These are phyloP conservation scores for Wickerhamomyces strasburgensis DNA, from an alignment of 805 yeast species.

Conservation along the genomic window DNA sequence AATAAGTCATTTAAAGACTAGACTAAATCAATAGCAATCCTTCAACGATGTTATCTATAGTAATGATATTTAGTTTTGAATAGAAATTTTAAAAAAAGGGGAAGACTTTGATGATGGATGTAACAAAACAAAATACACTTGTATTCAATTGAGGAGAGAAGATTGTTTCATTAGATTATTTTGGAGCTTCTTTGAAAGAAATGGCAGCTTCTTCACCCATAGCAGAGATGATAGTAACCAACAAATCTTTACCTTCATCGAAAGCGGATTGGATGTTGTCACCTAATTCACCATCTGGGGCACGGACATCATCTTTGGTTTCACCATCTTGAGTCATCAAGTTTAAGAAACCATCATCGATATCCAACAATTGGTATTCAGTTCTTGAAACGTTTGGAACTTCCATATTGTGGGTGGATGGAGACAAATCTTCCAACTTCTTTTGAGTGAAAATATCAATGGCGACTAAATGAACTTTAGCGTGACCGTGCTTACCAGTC, in stretches of 20 bases:
- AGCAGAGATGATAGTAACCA: slow-evolving; percentile 94
- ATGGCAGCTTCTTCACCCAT: slow-evolving; percentile 99
- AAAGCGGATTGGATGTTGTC: slow-evolving; percentile 86
- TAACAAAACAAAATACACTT: no score
- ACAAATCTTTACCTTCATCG: slow-evolving; percentile 97
- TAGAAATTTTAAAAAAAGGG: no score
- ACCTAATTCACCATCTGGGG: slow-evolving; percentile 98
- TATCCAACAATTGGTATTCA: slow-evolving; percentile 95
- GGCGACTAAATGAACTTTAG: slow-evolving; percentile 99
- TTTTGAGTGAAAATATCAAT: slow-evolving; percentile 98
- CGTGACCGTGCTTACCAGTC: slow-evolving; percentile 99
- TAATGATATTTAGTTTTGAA: no score
- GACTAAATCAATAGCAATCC: no score
- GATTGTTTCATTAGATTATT: slow-evolving; percentile 22
- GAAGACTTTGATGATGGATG: no score
- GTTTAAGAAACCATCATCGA: slow-evolving; percentile 96
- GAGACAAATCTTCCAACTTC: slow-evolving; percentile 99
- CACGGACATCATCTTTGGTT: slow-evolving; percentile 98
- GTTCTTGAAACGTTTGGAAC: slow-evolving; percentile 96
- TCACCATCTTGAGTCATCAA: slow-evolving; percentile 97
- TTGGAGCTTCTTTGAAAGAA: slow-evolving; percentile 98
- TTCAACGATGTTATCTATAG: no score
- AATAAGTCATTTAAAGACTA: no score
- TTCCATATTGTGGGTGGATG: slow-evolving; percentile 99
- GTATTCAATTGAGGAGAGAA: no score